Evolutionary conservation across 139 green algal species (phyloP).

Genomic region (Coelastrella sp.): DNA sequence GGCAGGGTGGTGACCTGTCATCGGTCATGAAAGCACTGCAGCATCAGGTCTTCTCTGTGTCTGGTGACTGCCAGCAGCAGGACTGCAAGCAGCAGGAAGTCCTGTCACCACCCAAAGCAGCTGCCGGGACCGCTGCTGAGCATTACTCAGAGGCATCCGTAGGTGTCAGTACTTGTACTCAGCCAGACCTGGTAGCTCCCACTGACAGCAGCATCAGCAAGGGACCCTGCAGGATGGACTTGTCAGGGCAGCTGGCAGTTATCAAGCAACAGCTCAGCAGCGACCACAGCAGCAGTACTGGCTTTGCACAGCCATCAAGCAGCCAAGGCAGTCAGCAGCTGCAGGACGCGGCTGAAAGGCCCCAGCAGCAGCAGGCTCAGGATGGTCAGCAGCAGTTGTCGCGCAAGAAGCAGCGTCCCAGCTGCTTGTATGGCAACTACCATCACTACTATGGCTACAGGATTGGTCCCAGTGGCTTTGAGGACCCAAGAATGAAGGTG

Average conservation of each 20-base stretch:
- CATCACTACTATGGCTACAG: conserved; percentile 91
- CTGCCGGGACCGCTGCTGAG: not conserved
- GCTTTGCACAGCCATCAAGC: not conserved
- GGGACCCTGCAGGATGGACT: conserved; percentile 46
- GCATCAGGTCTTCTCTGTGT: not conserved
- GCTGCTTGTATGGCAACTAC: conserved; percentile 87
- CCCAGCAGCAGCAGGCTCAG: conserved; percentile 4
- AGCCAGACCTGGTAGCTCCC: not conserved
- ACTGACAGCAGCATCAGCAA: conserved; percentile 14
- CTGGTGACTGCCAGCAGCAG: not conserved
- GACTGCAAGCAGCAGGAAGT: not conserved
- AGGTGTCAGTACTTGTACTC: not conserved
- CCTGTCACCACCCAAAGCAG: conserved; percentile 16
- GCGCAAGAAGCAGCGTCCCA: conserved; percentile 23
- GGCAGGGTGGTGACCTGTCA: conserved; percentile 1
- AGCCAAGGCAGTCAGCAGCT: conserved; percentile 32
- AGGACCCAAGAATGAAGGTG: conserved; percentile 55
- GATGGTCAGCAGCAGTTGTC: conserved; percentile 5
- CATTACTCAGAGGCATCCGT: not conserved
- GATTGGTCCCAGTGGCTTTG: conserved; percentile 38
- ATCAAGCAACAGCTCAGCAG: conserved; percentile 49
- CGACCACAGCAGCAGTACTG: conserved; percentile 23
- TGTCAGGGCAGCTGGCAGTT: conserved; percentile 54
- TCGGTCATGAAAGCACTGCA: conserved; percentile 3
- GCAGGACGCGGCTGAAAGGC: not conserved